Evolutionary conservation across 2,329 filamentous ascomycete genomes (phyloP), one percentile per base, ranked within the genome.

Genomic region (Colletotrichum brevisporum): DNA sequence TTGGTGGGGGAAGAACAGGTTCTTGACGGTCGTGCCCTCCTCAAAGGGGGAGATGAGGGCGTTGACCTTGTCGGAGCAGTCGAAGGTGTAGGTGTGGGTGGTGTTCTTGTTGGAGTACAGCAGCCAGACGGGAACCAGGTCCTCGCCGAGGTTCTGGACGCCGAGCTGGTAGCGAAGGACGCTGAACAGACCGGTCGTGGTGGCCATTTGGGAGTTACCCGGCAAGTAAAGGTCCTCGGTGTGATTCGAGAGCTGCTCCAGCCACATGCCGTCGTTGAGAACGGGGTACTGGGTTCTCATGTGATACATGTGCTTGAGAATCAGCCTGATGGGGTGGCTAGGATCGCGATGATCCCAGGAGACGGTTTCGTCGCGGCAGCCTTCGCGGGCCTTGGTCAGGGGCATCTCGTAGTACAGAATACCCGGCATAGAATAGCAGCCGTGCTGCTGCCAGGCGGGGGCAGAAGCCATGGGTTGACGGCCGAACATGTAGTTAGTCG

Each of bases 401-500:
- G 89, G 89, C 80, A 88, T 88, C 10, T 89, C 74, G 73, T 83
- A 86, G 73, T 90, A 89, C 70, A 90, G 87, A 2, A 83, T 83
- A 21, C 85, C 85, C 18, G 83, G 82, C 8, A 90, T 81, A 16
- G 80, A 79, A 77, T 91, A 91, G 74, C 90, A 92, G 5, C 90
- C 90, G 73, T 92, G 90, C 51, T 85, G 83, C 71, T 90, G 87
- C 89, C 90, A 92, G 4, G 89, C 89, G 3, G 85, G 85, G 2
- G 88, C 83, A 3, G 88, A 84, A 8, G 86, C 85, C 85, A 92
- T 89, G 2, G 90, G 80, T 74, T 89, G 87, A 72, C 90, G 86
- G 21, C 90, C 90, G 74, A 88, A 92, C 53, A 92, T 84, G 74
- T 91, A 92, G 73, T 91, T 91, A 67, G 80, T 80, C 5, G 89